Base-by-base conservation (phyloP, 768 basidiomycete species). In the Mycena amicta region DNA sequence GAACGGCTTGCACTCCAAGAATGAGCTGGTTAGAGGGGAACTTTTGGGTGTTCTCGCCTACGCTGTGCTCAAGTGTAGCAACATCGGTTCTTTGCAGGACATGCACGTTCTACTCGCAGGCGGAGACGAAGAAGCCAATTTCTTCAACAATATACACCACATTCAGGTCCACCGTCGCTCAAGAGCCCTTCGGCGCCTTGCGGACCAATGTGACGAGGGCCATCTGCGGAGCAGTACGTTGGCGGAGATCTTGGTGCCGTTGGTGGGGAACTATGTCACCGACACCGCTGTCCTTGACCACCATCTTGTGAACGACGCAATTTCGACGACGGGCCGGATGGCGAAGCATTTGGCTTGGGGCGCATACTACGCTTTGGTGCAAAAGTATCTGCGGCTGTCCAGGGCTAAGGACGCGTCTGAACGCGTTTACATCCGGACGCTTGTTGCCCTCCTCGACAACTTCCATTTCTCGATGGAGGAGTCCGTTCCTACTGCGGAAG, bases 91-190 rank as follows among this genome's bases (percentile, higher is more conserved):
- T 2, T 72, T 98, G 26, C 85, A 85, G 50, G 95, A 98, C 68
- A 87, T 98, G 86, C 84, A 77, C 23, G 80, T 86, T 12, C 74
- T 98, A 5, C 80, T 98, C 29, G 92, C 91, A 6, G 85, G 80
- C 18, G 95, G 93, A 1, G 95, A 98, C 68, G 88, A 91, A 50
- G 96, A 99, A 72, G 94, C 93, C 29, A 95, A 90, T 69, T 95
- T 98, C 76, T 98, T 99, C 83, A 89, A 88, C 78, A 99, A 99
- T 72, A 86, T 98, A 49, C 84, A 90, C 53, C 97, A 99, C 69
- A 84, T 98, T 43, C 97, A 99, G 73, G 75, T 89, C 2, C 95
- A 98, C 71, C 86, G 95, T 61, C 87, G 96, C 23, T 86, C 88
- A 1, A 77, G 96, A 58, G 95, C 96, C 2, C 78, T 97, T 27